Conservation (phyloP, 202 grass and related monocot species). For the Thinopyrum obtusiflorum region DNA sequence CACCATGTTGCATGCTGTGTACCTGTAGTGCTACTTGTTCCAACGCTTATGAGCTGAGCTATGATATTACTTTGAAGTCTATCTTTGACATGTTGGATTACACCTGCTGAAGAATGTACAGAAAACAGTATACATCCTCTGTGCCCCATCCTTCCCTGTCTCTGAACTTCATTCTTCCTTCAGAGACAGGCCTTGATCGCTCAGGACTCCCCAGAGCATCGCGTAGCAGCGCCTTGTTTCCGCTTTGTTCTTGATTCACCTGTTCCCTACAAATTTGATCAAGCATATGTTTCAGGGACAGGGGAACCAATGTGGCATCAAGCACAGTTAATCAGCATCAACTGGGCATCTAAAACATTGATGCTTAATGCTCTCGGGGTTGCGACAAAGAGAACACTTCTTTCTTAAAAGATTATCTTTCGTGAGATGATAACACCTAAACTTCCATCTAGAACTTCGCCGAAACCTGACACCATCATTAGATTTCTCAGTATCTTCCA, state of each 20-base stretch:
- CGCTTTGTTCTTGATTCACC: not conserved
- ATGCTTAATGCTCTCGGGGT: not conserved
- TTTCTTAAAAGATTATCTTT: not conserved
- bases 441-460: not conserved
- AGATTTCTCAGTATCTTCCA: not conserved
- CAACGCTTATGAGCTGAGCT: not conserved
- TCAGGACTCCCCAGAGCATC: not conserved
- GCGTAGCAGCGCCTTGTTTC: not conserved
- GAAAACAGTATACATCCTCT: not conserved
- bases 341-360: not conserved
- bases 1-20: not conserved
- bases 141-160: not conserved
- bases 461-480: not conserved
- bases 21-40: not conserved
- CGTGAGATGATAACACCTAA: not conserved
- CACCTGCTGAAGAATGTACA: no score
- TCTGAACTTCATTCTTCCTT: not conserved
- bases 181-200: not conserved
- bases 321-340: not conserved
- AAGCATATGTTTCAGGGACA: not conserved
- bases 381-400: not conserved
- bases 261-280: not conserved
- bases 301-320: not conserved
- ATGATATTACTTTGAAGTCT: not conserved
- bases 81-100: not conserved